Evolutionary conservation across 78 protist species (phyloP), one percentile per base, ranked within the genome.

Genomic region (Emiliania huxleyi): DNA sequence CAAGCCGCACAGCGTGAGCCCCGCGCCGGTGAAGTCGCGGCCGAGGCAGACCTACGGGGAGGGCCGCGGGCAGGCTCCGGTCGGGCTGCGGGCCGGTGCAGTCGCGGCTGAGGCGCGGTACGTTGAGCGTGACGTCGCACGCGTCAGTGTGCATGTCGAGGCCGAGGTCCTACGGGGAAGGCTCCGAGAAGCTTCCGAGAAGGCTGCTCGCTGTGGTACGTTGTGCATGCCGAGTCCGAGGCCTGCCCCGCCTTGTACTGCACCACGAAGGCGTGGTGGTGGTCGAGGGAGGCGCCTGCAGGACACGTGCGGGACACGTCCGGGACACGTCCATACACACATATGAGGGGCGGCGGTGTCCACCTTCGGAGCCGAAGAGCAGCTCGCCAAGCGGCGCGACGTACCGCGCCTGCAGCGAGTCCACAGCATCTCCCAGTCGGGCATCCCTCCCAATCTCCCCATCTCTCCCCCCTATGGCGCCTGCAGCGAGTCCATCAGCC

Each of bases 81-180:
- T n/a, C n/a, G 15, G 95, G 87, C 46, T 91, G 83, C 8, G 94
- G 94, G 26, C 97, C 97, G 42, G 93, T 91, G 69, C 94, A 96
- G n/a, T 93, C 93, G 11, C 42, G 42, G 33, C 96, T 95, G 12
- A 96, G 91, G 83, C 83, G 37, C 75, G 94, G n/a, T n/a, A 62
- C 38, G 84, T 96, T 96, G 69, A 96, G 38, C 79, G 97, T 96
- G 40, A 96, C 94, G 88, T 96, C 96, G 25, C 95, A 91, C 45
- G 87, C 96, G 38, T 96, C 97, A 55, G 91, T 93, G 83, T 96
- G 97, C 93, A 96, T 93, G 43, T 93, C 97, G 35, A 96, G 92
- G 19, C 94, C 97, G 0, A 29, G 55, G 81, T 95, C 96, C 79
- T n/a, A n/a, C n/a, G n/a, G n/a, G n/a, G n/a, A n/a, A n/a, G n/a